phyloP scores from a whole-genome alignment of 1,284 basidiomycete genomes.

The Anthracocystis setariae region DNA sequence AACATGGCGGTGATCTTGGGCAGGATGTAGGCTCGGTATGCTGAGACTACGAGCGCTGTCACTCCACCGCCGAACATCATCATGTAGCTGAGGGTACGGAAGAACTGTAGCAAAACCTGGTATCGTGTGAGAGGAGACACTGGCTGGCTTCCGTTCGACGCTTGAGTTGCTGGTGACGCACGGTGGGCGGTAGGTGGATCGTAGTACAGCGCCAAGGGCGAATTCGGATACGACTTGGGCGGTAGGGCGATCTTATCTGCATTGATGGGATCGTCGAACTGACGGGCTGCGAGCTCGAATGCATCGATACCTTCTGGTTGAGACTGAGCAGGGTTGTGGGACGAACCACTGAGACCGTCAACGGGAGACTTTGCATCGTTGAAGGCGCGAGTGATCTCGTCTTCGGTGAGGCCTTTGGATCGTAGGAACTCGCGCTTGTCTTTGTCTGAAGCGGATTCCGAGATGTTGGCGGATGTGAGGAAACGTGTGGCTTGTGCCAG shows the following conservation, averaged over 20 bases:
- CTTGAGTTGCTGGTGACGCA: neutral
- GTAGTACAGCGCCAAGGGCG: slow-evolving; percentile 62
- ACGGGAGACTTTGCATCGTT: slow-evolving; percentile 54
- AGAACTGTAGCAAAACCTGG: slow-evolving; percentile 60
- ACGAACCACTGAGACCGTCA: slow-evolving; percentile 4
- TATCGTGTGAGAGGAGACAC: slow-evolving; percentile 53
- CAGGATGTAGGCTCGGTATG: slow-evolving; percentile 56
- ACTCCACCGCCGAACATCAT: slow-evolving; percentile 61
- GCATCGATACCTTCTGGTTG: slow-evolving; percentile 19
- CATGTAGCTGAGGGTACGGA: slow-evolving; percentile 55
- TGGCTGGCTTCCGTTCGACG: neutral
- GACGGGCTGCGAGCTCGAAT: slow-evolving; percentile 46
- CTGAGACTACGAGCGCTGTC: slow-evolving; percentile 51
- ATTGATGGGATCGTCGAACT: slow-evolving; percentile 58
- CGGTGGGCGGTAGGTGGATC: slow-evolving; percentile 15
- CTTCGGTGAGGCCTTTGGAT: slow-evolving; percentile 59
- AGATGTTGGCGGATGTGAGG: slow-evolving; percentile 54
- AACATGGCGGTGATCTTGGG: slow-evolving; percentile 57
- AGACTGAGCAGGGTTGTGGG: slow-evolving; percentile 4
- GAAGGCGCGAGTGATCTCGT: slow-evolving; percentile 55
- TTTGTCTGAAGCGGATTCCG: slow-evolving; percentile 31
- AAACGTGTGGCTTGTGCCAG: slow-evolving; percentile 65
- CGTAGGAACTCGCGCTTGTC: slow-evolving; percentile 55
- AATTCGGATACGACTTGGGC: slow-evolving; percentile 55
- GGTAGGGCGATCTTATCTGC: slow-evolving; percentile 32